phyloP scores from a whole-genome alignment of 345 rosid species.

The Pelargonium nanum region DNA sequence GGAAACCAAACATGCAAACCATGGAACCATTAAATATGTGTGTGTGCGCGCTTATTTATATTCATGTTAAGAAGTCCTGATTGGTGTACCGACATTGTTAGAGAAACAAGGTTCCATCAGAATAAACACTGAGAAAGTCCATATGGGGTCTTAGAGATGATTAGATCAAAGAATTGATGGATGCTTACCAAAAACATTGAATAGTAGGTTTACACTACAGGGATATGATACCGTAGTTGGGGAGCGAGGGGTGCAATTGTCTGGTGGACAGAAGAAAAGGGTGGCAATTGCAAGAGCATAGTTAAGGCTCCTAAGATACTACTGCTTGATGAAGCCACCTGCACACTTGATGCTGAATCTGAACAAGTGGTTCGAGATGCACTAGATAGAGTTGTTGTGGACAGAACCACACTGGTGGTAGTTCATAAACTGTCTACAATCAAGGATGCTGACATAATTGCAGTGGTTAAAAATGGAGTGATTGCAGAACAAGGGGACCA shows the following conservation, averaged over 20 bases:
- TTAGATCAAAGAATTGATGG: background rate
- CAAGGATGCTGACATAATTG: slow-evolving; percentile 17
- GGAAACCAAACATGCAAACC: no score
- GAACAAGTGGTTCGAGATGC: slow-evolving; percentile 26
- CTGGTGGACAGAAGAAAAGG: slow-evolving; percentile 28
- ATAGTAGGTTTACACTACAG: slow-evolving; percentile 9
- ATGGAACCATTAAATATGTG: no score
- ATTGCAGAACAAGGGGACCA: slow-evolving; percentile 28
- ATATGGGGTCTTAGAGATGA: background rate
- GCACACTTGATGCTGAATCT: slow-evolving; percentile 27
- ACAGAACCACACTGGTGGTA: slow-evolving; percentile 24
- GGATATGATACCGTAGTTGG: slow-evolving; percentile 22
- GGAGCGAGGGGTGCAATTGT: slow-evolving; percentile 30
- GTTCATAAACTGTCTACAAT: slow-evolving; percentile 24
- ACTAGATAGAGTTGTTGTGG: slow-evolving; percentile 16
- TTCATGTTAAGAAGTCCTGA: no score
- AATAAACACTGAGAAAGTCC: no score
- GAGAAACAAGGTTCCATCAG: no score
- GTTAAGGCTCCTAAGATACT: slow-evolving; percentile 23
- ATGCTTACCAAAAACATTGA: slow-evolving; percentile 13
- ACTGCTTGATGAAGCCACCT: slow-evolving; percentile 25
- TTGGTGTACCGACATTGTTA: no score
- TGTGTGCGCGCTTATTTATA: no score
- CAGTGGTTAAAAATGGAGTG: slow-evolving; percentile 18
- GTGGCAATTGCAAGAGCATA: slow-evolving; percentile 30